Conservation (phyloP, 176 grass and related monocot genomes). For the Bonia amplexicaulis region DNA sequence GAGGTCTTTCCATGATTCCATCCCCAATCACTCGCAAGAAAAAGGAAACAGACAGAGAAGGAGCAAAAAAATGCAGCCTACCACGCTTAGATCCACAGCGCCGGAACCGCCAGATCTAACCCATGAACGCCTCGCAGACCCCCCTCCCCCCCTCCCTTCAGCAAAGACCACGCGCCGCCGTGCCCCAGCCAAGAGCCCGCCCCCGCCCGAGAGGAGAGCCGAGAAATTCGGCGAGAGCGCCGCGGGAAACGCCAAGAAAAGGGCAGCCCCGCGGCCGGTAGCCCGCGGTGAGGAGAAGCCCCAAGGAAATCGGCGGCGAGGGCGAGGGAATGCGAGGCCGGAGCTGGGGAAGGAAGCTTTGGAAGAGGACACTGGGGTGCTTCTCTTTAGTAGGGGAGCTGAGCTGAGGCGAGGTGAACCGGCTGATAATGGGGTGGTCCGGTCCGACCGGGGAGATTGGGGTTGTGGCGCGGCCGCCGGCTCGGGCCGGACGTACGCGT, state of each 20-base stretch:
- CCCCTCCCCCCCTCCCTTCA: not conserved
- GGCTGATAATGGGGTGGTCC: conserved; percentile 14
- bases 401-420: conserved; percentile 15
- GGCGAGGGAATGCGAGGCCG: not conserved
- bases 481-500: not conserved
- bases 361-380: not conserved
- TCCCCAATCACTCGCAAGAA: not conserved
- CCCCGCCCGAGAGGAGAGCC: not conserved
- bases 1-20: not conserved
- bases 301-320: not conserved
- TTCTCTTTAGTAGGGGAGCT: no score
- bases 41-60: not conserved
- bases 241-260: not conserved
- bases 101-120: conserved; percentile 41
- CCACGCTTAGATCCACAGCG: conserved; percentile 33
- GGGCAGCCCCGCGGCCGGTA: not conserved
- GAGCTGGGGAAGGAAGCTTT: not conserved
- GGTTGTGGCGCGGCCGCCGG: not conserved
- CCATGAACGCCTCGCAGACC: conserved; percentile 17
- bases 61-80: not conserved
- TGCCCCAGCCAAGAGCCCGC: not conserved
- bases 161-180: not conserved
- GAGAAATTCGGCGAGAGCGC: conserved; percentile 8
- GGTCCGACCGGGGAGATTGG: not conserved
- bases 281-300: not conserved